Evolutionary conservation across 306 rosid genomes (phyloP).

Genomic region (Gillenia trifoliata): DNA sequence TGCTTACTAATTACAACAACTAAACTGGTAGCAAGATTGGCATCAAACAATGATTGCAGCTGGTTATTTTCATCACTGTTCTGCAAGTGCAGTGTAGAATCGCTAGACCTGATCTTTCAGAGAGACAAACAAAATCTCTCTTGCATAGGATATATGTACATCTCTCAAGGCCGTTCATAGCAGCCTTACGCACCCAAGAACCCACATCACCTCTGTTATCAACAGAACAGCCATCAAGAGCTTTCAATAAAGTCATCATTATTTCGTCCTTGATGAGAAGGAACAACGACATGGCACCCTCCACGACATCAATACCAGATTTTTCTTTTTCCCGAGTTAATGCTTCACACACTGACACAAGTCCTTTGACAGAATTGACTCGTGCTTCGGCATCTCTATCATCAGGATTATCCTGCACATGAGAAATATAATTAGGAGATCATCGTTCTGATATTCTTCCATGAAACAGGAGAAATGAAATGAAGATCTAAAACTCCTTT

Average conservation of each 20-base stretch:
- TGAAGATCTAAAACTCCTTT: conserved; percentile 10
- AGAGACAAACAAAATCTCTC: conserved; percentile 35
- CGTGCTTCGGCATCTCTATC: conserved; percentile 94
- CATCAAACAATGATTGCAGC: conserved; percentile 47
- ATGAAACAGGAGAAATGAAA: conserved; percentile 11
- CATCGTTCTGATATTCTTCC: background rate
- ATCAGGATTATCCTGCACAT: conserved; percentile 72
- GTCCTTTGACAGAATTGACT: conserved; percentile 90
- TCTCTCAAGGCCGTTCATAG: conserved; percentile 81
- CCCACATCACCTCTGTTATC: conserved; percentile 99
- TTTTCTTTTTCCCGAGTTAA: conserved; percentile 41
- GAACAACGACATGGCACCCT: conserved; percentile 46
- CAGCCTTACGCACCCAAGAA: conserved; percentile 98
- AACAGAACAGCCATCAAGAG: conserved; percentile 89
- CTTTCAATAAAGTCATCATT: conserved; percentile 60
- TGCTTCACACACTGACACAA: conserved; percentile 77
- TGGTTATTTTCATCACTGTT: conserved; percentile 35
- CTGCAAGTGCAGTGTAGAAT: conserved; percentile 30
- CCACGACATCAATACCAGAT: conserved; percentile 28
- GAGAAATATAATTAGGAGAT: conserved; percentile 10
- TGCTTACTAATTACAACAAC: conserved; percentile 76
- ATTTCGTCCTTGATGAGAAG: conserved; percentile 68
- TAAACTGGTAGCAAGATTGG: conserved; percentile 60
- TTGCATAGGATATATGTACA: conserved; percentile 78
- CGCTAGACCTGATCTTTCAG: conserved; percentile 35